These are phyloP conservation scores for Craspedostauros australis DNA, from an alignment of 108 stramenopile species.

Conservation along the genomic window DNA sequence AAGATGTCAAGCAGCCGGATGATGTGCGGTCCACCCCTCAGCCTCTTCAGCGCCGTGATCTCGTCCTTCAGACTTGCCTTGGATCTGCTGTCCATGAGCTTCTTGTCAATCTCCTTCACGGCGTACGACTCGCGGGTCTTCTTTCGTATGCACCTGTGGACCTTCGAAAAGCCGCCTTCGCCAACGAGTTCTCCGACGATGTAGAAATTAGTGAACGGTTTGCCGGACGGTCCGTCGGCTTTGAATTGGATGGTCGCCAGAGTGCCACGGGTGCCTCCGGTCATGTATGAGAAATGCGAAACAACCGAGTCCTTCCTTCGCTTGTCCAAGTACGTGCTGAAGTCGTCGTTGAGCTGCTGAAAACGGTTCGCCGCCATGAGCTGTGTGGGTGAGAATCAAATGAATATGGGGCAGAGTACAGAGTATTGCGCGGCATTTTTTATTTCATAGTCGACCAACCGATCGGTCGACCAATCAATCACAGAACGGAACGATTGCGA, in stretches of 20 bases:
- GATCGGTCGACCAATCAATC: background rate
- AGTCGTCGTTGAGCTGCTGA: slow-evolving; percentile 33
- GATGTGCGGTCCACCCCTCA: slow-evolving; percentile 77
- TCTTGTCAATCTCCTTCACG: slow-evolving; percentile 54
- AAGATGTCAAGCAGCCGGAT: slow-evolving; percentile 76
- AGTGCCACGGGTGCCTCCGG: slow-evolving; percentile 16
- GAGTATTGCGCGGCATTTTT: background rate
- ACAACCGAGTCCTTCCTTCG: slow-evolving; percentile 27
- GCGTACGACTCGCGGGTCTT: slow-evolving; percentile 34
- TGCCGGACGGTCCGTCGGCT: slow-evolving; percentile 32
- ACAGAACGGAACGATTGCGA: background rate
- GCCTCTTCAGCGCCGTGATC: slow-evolving; percentile 47
- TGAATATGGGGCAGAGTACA: background rate
- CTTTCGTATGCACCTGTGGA: slow-evolving; percentile 51
- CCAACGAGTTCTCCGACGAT: slow-evolving; percentile 43
- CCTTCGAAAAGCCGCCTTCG: slow-evolving; percentile 63
- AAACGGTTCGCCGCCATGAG: slow-evolving; percentile 35
- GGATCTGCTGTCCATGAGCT: slow-evolving; percentile 21
- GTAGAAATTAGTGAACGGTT: slow-evolving; percentile 31
- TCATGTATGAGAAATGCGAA: slow-evolving; percentile 33
- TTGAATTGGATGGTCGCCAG: slow-evolving; percentile 21
- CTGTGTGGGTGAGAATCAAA: too few relatives aligned
- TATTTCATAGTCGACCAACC: background rate
- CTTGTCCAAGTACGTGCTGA: slow-evolving; percentile 29
- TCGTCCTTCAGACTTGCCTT: slow-evolving; percentile 48